Conservation (phyloP, 169 alveolate species). For the Cryptosporidium parvum region DNA sequence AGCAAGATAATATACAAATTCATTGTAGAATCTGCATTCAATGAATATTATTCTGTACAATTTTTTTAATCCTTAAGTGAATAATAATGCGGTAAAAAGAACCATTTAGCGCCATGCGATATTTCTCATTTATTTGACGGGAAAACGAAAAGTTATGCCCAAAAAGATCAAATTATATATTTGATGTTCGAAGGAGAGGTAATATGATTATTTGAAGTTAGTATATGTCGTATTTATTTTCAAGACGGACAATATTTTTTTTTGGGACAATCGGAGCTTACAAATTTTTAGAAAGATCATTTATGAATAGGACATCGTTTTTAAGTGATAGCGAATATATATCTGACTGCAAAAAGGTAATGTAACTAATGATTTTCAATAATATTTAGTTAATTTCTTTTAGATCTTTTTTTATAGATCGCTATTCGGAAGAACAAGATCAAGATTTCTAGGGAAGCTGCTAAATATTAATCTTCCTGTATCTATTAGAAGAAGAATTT, state of each 20-base stretch:
- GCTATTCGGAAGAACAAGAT: conserved; percentile 55
- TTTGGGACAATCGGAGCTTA: conserved; percentile 35
- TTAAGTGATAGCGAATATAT: not conserved
- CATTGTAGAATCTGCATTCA: not conserved
- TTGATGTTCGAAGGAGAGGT: not conserved
- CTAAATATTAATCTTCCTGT: conserved; percentile 41
- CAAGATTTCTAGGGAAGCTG: conserved; percentile 42
- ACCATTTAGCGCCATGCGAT: not conserved
- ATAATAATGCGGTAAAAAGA: not conserved
- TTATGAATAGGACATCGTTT: conserved; percentile 8
- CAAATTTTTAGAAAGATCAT: conserved; percentile 37
- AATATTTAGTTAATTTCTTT: not conserved
- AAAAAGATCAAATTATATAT: not conserved
- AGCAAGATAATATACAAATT: not conserved
- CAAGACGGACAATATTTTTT: not conserved
- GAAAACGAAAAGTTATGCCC: not conserved
- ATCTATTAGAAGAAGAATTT: conserved; percentile 18
- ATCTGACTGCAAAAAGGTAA: conserved; percentile 58
- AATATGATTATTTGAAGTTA: not conserved
- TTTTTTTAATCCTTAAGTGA: too few relatives aligned
- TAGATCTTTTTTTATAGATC: conserved; percentile 51
- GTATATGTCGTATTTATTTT: not conserved
- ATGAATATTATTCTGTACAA: too few relatives aligned
- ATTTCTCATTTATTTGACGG: not conserved
- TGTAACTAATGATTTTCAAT: not conserved